Percentiles rank a stretch among this genome's conserved stretches.
phyloP scores from a whole-genome alignment of 2,329 filamentous ascomycete species.

The Leptographium lundbergii region DNA sequence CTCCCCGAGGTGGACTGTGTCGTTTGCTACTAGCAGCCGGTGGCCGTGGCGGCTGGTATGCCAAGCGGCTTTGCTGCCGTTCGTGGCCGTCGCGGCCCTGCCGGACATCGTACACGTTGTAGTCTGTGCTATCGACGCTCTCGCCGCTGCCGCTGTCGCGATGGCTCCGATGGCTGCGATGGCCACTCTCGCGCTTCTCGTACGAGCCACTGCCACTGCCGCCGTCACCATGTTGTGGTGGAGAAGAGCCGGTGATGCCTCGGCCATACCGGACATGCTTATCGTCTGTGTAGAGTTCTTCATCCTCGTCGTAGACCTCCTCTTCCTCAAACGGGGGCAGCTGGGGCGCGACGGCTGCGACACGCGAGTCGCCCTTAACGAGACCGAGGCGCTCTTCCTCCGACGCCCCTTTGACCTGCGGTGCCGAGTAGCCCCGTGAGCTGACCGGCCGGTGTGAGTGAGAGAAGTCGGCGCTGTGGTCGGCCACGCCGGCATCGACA shows the following conservation, averaged over 20 bases:
- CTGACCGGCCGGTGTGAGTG: slow-evolving; percentile 8
- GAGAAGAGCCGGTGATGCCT: slow-evolving; percentile 26
- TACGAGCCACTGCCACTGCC: neutral
- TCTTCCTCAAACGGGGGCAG: slow-evolving; percentile 22
- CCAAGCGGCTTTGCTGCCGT: neutral
- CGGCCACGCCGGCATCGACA: slow-evolving; percentile 10
- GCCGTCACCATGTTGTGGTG: neutral
- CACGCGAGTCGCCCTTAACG: slow-evolving; percentile 54
- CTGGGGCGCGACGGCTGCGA: slow-evolving; percentile 12
- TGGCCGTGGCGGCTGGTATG: slow-evolving; percentile 4
- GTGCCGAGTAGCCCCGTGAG: slow-evolving; percentile 26
- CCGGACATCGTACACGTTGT: neutral
- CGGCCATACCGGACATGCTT: slow-evolving; percentile 26
- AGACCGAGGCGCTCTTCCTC: slow-evolving; percentile 77
- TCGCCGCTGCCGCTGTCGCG: neutral
- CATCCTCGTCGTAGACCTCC: slow-evolving; percentile 2
- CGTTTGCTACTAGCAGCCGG: slow-evolving; percentile 3
- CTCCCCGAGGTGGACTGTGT: slow-evolving; percentile 12
- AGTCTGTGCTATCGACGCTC: neutral
- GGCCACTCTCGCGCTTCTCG: neutral
- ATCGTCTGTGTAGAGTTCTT: slow-evolving; percentile 16
- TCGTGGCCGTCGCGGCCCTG: neutral
- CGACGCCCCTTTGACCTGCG: slow-evolving; percentile 41
- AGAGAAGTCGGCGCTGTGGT: slow-evolving; percentile 12
- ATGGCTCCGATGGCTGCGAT: slow-evolving; percentile 9